These are phyloP conservation scores for Schizopora paradoxa DNA, from an alignment of 1,284 basidiomycete species.

Conservation along the genomic window DNA sequence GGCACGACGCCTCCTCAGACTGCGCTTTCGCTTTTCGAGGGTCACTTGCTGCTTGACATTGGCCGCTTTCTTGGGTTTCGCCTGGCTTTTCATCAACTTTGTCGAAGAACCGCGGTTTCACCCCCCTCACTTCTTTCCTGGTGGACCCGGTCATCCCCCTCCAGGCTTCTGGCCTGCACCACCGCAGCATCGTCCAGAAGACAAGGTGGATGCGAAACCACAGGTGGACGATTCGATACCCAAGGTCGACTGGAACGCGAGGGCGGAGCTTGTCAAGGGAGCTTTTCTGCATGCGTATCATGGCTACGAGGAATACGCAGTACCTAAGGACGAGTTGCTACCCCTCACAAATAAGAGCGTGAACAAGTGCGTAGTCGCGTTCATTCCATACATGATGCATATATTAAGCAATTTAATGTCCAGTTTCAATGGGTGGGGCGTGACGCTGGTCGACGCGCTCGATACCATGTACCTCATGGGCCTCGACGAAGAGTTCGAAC, in stretches of 20 bases:
- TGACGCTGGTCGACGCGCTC: conserved; percentile 67
- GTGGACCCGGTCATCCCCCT: no score
- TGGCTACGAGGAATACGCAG: conserved; percentile 48
- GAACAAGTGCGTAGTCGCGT: conserved; percentile 25
- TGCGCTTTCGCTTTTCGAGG: no score
- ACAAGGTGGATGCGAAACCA: no score
- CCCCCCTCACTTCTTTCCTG: no score
- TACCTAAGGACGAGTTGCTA: conserved; percentile 52
- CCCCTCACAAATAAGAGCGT: conserved; percentile 36
- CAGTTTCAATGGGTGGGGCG: conserved; percentile 73
- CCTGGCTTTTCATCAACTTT: no score
- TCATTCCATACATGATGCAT: not conserved
- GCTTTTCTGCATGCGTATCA: conserved; percentile 53
- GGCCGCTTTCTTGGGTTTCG: no score
- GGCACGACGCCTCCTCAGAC: no score
- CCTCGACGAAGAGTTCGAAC: conserved; percentile 60
- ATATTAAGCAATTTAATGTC: not conserved
- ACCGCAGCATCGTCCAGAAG: no score
- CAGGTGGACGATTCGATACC: not conserved
- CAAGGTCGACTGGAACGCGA: conserved; percentile 8
- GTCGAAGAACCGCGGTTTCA: no score
- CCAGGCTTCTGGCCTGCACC: no score
- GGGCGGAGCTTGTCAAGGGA: conserved; percentile 43
- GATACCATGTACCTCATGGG: conserved; percentile 76
- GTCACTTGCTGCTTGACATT: no score